Evolutionary conservation across 2,329 filamentous ascomycete species (phyloP), one percentile per base, ranked within the genome.

Genomic region (Chrysoporthe austroafricana): DNA sequence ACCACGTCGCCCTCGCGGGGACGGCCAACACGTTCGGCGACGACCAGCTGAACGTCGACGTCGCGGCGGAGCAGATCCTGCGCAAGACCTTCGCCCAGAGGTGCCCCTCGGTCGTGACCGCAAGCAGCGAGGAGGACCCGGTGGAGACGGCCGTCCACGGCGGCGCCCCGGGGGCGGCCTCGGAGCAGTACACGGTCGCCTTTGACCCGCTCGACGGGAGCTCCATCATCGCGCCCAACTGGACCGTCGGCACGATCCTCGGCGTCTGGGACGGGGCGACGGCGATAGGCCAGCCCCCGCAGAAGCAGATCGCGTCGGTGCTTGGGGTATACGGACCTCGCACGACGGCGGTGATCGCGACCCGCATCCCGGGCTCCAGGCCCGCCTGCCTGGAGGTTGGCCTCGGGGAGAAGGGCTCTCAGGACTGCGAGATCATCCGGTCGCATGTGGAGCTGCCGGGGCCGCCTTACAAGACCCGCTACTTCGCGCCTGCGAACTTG

Each of bases 181-280:
- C 42, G 2, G 84, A 88, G 71, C 73, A 77, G 39, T 90, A 90
- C 76, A 84, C 86, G 0, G 76, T 89, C 9, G 87, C 86, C 0
- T 90, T 90, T 71, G 88, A 90, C 71, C 88, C 88, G 0, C 81
- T 90, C 0, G 88, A 90, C 71, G 88, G 88, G 13, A 87, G 84
- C 75, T 89, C 85, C 70, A 87, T 88, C 72, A 86, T 88, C 56
- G 83, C 79, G 0, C 80, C 85, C 1, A 87, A 87, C 73, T 88
- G 85, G 85, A 80, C 83, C 0, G 85, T 88, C 9, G 85, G 85
- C 32, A 83, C 86, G 59, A 90, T 90, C 69, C 76, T 88, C 18
- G 87, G 87, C 8, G 76, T 90, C 50, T 90, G 88, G 85, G 80
- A 83, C 42, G 84, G 84, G 2, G 48, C 71, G 0, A 80, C 82